Evolutionary conservation across 805 yeast species (phyloP).

Genomic region (Cyberlindnera xishuangbannaensis): DNA sequence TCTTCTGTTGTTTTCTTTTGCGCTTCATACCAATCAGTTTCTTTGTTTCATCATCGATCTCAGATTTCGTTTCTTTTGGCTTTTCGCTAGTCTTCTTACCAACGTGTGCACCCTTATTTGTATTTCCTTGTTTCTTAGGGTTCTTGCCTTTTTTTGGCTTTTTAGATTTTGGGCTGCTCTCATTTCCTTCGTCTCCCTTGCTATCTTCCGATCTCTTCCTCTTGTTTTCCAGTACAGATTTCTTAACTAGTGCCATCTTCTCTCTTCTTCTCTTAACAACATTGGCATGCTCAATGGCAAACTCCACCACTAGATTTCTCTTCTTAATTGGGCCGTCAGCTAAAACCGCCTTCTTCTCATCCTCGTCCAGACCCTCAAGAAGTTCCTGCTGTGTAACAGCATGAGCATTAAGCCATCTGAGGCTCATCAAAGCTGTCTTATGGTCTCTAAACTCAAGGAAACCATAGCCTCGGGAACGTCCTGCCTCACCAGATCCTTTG

Average conservation of each 20-base stretch:
- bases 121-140: slow-evolving; percentile 35
- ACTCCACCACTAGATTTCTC: slow-evolving; percentile 85
- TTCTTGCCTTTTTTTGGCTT: slow-evolving; percentile 6
- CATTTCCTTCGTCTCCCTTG: slow-evolving; percentile 17
- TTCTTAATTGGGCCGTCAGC: slow-evolving; percentile 44
- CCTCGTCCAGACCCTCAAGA: slow-evolving; percentile 61
- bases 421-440: slow-evolving; percentile 87
- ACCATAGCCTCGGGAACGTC: slow-evolving; percentile 96
- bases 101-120: slow-evolving; percentile 34
- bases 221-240: slow-evolving; percentile 23
- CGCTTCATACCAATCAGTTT: slow-evolving; percentile 65
- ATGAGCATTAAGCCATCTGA: slow-evolving; percentile 95
- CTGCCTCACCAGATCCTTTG: slow-evolving; percentile 79
- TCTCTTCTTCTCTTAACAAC: slow-evolving; percentile 89
- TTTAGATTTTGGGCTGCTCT: not conserved
- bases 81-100: slow-evolving; percentile 14
- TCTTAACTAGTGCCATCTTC: slow-evolving; percentile 40
- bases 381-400: slow-evolving; percentile 70
- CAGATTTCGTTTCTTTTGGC: slow-evolving; percentile 26
- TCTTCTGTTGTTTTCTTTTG: slow-evolving; percentile 51
- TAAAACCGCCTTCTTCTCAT: slow-evolving; percentile 52
- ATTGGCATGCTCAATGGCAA: slow-evolving; percentile 92
- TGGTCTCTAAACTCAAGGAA: slow-evolving; percentile 92
- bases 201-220: slow-evolving; percentile 24
- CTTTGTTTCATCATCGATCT: slow-evolving; percentile 49